Evolutionary conservation across 495 filamentous ascomycete genomes (phyloP).

Genomic region (Podospora sp.): DNA sequence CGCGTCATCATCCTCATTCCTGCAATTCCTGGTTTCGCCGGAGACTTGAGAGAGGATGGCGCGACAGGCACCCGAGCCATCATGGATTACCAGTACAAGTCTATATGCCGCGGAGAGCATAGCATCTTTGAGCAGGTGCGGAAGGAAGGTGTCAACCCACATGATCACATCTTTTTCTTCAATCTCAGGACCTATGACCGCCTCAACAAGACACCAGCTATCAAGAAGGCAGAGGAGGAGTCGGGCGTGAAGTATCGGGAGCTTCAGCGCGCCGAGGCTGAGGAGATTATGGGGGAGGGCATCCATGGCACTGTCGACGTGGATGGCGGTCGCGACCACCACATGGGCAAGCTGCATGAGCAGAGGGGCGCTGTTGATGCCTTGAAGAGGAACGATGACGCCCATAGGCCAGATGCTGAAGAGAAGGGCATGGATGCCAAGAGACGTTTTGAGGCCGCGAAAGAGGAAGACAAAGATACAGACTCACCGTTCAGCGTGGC

Average conservation of each 20-base stretch:
- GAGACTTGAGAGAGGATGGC: slow-evolving; percentile 79
- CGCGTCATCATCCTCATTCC: slow-evolving; percentile 87
- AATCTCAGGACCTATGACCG: slow-evolving; percentile 89
- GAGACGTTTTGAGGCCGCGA: slow-evolving; percentile 64
- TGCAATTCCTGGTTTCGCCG: slow-evolving; percentile 90
- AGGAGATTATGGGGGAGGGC: slow-evolving; percentile 78
- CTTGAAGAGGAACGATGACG: slow-evolving; percentile 47
- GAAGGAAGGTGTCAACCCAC: slow-evolving; percentile 78
- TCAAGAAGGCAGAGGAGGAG: slow-evolving; percentile 71
- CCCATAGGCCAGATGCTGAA: slow-evolving; percentile 58
- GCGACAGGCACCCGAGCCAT: slow-evolving; percentile 88
- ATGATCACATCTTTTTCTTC: slow-evolving; percentile 84
- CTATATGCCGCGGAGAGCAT: slow-evolving; percentile 85
- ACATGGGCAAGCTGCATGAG: slow-evolving; percentile 45
- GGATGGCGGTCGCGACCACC: slow-evolving; percentile 40
- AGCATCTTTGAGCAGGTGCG: slow-evolving; percentile 82
- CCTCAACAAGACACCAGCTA: slow-evolving; percentile 73
- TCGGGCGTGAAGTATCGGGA: slow-evolving; percentile 83
- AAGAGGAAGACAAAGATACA: slow-evolving; percentile 44
- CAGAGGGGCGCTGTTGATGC: slow-evolving; percentile 45
- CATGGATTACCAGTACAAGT: slow-evolving; percentile 99
- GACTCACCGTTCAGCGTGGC: slow-evolving; percentile 70
- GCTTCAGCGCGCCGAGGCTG: slow-evolving; percentile 80
- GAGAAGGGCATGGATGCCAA: slow-evolving; percentile 55
- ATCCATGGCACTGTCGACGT: slow-evolving; percentile 62